A percentile compares a stretch with the other conserved stretches of the same genome.
Conservation (phyloP, 1,139 yeast genomes). For the Williopsis jadinii region DNA sequence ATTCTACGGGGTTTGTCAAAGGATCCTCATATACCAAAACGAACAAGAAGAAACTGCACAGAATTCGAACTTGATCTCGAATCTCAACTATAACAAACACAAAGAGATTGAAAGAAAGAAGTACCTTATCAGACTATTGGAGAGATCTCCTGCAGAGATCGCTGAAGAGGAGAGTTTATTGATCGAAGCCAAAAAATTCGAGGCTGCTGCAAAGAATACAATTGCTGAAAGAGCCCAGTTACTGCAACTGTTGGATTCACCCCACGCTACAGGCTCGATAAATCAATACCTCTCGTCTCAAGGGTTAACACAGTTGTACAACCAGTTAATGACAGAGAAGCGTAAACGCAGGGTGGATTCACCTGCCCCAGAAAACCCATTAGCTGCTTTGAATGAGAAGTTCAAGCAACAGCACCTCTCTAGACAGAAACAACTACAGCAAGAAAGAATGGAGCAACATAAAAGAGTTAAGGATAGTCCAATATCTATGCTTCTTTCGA, state of each 20-base stretch:
- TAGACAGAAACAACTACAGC: slow-evolving; percentile 27
- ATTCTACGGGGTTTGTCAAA: slow-evolving; percentile 56
- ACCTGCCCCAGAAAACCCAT: slow-evolving; percentile 43
- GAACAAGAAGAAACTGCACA: slow-evolving; percentile 37
- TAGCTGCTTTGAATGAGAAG: slow-evolving; percentile 24
- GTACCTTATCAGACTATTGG: slow-evolving; percentile 68
- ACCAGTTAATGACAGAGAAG: slow-evolving; percentile 76
- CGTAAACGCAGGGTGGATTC: slow-evolving; percentile 42
- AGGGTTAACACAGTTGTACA: slow-evolving; percentile 82
- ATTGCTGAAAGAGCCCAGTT: slow-evolving; percentile 76
- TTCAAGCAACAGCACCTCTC: slow-evolving; percentile 21
- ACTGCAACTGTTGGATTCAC: slow-evolving; percentile 77
- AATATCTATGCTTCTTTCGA: slow-evolving; percentile 35
- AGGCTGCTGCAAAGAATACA: slow-evolving; percentile 87
- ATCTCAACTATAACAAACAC: slow-evolving; percentile 50
- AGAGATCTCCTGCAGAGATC: slow-evolving; percentile 90
- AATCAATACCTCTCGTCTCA: slow-evolving; percentile 80
- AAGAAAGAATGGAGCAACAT: slow-evolving; percentile 25
- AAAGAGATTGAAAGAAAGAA: slow-evolving; percentile 75
- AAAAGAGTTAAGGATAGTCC: slow-evolving; percentile 29
- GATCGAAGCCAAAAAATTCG: slow-evolving; percentile 88
- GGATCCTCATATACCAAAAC: slow-evolving; percentile 34
- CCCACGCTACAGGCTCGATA: slow-evolving; percentile 71
- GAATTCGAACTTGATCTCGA: slow-evolving; percentile 36
- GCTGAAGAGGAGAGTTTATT: slow-evolving; percentile 96